Evolutionary conservation across 2,329 filamentous ascomycete genomes (phyloP).

Genomic region (Ophiostoma australiae): DNA sequence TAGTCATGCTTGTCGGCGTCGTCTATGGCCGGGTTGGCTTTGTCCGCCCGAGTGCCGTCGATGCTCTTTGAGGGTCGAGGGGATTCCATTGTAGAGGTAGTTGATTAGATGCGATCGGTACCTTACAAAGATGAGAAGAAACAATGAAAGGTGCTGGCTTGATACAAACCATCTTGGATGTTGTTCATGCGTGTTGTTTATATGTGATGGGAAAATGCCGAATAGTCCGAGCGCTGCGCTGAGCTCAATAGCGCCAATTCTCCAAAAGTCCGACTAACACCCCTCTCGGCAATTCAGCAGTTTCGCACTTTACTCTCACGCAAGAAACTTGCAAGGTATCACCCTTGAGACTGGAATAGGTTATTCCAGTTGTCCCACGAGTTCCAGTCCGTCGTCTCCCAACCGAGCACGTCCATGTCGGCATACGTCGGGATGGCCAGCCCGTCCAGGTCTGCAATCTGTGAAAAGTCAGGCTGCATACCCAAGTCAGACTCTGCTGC

Average conservation of each 20-base stretch:
- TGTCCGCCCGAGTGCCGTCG: neutral
- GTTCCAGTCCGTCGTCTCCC: constrained; percentile 24
- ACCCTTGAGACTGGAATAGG: constrained; percentile 19
- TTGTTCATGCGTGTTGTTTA: neutral
- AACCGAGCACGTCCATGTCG: constrained; percentile 23
- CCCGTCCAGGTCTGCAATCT: neutral
- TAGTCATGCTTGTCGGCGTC: neutral
- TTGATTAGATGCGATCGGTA: neutral
- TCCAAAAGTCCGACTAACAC: constrained; percentile 1
- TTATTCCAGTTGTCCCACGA: constrained; percentile 27
- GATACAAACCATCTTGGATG: neutral
- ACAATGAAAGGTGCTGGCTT: neutral
- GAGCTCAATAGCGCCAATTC: neutral
- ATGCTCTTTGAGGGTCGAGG: neutral
- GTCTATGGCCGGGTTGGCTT: neutral
- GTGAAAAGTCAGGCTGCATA: neutral
- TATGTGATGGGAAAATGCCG: neutral
- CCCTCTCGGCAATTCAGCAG: neutral
- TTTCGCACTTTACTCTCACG: neutral
- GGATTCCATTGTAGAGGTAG: neutral
- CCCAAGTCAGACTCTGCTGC: neutral
- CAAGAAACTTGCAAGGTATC: neutral
- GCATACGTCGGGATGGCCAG: constrained; percentile 12
- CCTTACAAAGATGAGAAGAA: neutral
- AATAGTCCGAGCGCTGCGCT: neutral